phyloP scores from a whole-genome alignment of 345 rosid genomes.

The Gossypium thurberi region DNA sequence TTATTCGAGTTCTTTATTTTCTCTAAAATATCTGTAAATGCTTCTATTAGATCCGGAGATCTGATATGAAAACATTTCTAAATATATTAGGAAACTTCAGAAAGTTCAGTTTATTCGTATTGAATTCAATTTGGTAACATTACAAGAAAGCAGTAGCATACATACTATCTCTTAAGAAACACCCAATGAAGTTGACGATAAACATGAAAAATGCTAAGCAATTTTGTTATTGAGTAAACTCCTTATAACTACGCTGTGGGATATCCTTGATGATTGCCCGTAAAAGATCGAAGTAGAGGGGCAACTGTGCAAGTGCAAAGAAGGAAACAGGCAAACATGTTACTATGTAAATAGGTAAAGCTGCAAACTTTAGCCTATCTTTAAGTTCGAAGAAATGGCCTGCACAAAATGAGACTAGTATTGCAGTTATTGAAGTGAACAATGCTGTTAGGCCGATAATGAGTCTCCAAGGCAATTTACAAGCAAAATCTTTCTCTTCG shows the following conservation, averaged over 20 bases:
- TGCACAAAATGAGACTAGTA: conserved; percentile 24
- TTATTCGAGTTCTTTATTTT: no score
- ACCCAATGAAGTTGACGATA: no score
- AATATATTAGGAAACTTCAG: no score
- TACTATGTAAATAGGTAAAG: conserved; percentile 18
- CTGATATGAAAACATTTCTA: background rate
- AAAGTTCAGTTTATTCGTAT: no score
- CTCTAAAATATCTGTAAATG: no score
- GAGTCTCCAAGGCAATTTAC: conserved; percentile 18
- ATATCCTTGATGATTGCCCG: conserved; percentile 10
- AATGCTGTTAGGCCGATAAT: conserved; percentile 19
- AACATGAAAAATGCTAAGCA: no score
- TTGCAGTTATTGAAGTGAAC: conserved; percentile 18
- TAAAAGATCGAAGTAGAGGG: conserved; percentile 20
- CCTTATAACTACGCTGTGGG: conserved; percentile 15
- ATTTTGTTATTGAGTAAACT: background rate
- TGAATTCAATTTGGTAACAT: background rate
- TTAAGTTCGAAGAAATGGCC: conserved; percentile 24
- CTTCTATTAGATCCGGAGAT: no score
- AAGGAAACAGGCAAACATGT: conserved; percentile 24
- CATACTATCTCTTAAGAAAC: background rate
- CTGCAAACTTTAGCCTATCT: background rate
- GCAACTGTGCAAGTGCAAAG: conserved; percentile 19
- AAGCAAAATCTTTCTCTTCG: conserved; percentile 19
- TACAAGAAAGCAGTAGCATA: background rate